Percentiles rank a stretch among this genome's conserved stretches.
These are phyloP conservation scores for Lentithecium fluviatile DNA, from an alignment of 495 filamentous ascomycete species.

Conservation along the genomic window DNA sequence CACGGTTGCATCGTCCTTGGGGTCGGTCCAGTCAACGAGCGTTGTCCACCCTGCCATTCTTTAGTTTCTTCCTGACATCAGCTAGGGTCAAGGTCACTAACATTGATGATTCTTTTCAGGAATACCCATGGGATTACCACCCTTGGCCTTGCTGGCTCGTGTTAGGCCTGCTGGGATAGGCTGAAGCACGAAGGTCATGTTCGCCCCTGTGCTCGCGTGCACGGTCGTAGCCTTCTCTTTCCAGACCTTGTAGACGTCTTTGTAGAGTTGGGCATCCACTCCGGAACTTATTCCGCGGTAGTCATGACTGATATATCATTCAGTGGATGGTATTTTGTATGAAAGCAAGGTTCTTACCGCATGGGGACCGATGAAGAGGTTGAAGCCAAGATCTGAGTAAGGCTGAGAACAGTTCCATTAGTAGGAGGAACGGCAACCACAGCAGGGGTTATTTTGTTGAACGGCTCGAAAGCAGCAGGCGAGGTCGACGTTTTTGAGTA, in stretches of 20 bases:
- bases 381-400: constrained; percentile 3
- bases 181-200: constrained; percentile 39
- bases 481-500: not conserved
- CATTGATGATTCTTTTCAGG: constrained; percentile 12
- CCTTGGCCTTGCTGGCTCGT: constrained; percentile 14
- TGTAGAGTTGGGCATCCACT: constrained; percentile 38
- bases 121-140: constrained; percentile 31
- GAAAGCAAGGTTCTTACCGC: constrained; percentile 1
- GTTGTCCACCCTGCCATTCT: constrained; percentile 27
- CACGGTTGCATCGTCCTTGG: constrained; percentile 6
- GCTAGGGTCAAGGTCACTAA: not conserved
- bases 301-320: constrained; percentile 24
- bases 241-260: constrained; percentile 39
- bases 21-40: constrained; percentile 28
- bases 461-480: constrained; percentile 8
- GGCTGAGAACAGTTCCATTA: not conserved
- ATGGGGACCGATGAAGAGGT: not conserved
- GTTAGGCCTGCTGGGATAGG: constrained; percentile 13
- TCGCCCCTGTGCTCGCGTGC: constrained; percentile 30
- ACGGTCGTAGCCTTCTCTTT: constrained; percentile 21
- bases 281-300: constrained; percentile 32
- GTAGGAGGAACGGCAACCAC: constrained; percentile 6
- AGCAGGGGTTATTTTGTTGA: constrained; percentile 2
- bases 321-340: not conserved
- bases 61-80: not conserved